Evolutionary conservation across 805 yeast genomes (phyloP).

Genomic region (Starmerella khaoyaiensis): DNA sequence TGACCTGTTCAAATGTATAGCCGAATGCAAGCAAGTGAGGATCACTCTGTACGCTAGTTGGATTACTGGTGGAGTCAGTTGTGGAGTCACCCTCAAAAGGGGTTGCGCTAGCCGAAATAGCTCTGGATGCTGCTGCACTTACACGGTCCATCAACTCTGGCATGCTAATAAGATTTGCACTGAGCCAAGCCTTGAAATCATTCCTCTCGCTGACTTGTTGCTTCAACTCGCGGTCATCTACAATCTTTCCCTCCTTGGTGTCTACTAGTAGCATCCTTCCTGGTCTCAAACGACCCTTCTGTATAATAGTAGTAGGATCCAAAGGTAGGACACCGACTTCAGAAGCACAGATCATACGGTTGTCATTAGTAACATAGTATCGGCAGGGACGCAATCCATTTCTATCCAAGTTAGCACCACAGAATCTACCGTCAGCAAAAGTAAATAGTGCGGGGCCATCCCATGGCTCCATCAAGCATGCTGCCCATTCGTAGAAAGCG

Average conservation of each 20-base stretch:
- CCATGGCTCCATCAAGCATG: slow-evolving; percentile 99
- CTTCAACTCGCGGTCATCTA: slow-evolving; percentile 85
- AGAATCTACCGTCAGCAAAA: slow-evolving; percentile 92
- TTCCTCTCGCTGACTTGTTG: slow-evolving; percentile 61
- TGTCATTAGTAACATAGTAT: slow-evolving; percentile 87
- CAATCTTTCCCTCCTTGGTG: slow-evolving; percentile 82
- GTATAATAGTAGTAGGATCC: slow-evolving; percentile 65
- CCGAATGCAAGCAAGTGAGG: slow-evolving; percentile 79
- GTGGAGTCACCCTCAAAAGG: slow-evolving; percentile 28
- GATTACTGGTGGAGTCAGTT: slow-evolving; percentile 18
- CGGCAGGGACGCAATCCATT: slow-evolving; percentile 98
- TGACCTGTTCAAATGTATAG: slow-evolving; percentile 85
- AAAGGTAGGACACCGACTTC: slow-evolving; percentile 95
- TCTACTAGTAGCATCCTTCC: slow-evolving; percentile 94
- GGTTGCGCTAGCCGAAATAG: too few species aligned
- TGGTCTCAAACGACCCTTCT: slow-evolving; percentile 89
- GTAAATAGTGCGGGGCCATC: slow-evolving; percentile 97
- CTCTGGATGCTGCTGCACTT: too few species aligned
- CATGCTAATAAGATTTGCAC: slow-evolving; percentile 74
- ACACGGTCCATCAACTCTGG: slow-evolving; percentile 57
- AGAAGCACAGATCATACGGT: slow-evolving; percentile 92
- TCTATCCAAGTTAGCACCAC: slow-evolving; percentile 96
- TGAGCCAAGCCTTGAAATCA: slow-evolving; percentile 89
- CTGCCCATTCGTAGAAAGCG: slow-evolving; percentile 98
- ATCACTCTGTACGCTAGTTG: slow-evolving; percentile 53